These are phyloP conservation scores for Thermoascus crustaceus DNA, from an alignment of 2,329 filamentous ascomycete species.

Conservation along the genomic window DNA sequence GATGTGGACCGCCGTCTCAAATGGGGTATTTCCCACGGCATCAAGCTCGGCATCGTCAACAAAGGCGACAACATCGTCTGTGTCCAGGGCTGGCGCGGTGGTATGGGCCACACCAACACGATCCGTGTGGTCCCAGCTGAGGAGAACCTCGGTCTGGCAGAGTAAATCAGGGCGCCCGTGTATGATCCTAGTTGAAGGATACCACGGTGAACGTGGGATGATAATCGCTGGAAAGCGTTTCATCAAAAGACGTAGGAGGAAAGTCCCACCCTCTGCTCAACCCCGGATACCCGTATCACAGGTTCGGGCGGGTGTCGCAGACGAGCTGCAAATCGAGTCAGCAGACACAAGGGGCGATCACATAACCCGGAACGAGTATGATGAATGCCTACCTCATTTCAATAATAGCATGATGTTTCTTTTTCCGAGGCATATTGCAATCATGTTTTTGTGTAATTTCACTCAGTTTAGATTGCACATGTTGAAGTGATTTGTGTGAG, in stretches of 20 bases:
- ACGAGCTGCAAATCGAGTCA: neutral
- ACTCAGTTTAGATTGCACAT: constrained; percentile 1
- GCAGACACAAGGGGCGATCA: neutral
- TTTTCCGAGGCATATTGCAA: neutral
- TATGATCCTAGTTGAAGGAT: neutral
- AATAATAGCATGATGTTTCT: no score
- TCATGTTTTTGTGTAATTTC: neutral
- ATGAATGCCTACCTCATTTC: neutral
- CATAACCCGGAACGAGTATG: neutral
- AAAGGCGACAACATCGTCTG: constrained; percentile 65
- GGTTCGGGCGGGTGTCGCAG: neutral
- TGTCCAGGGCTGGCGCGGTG: constrained; percentile 61
- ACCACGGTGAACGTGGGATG: neutral
- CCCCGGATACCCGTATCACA: neutral
- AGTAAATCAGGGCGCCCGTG: constrained; percentile 19
- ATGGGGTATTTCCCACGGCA: constrained; percentile 85
- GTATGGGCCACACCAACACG: constrained; percentile 62
- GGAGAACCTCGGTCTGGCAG: constrained; percentile 34
- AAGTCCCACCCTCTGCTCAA: neutral
- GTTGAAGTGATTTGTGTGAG: neutral
- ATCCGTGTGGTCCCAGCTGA: constrained; percentile 44
- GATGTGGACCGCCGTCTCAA: constrained; percentile 96
- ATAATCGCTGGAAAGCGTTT: no score
- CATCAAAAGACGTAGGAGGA: neutral
- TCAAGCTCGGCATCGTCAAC: constrained; percentile 72